These are phyloP conservation scores for Rusavskia elegans DNA, from an alignment of 495 filamentous ascomycete genomes.

Conservation along the genomic window DNA sequence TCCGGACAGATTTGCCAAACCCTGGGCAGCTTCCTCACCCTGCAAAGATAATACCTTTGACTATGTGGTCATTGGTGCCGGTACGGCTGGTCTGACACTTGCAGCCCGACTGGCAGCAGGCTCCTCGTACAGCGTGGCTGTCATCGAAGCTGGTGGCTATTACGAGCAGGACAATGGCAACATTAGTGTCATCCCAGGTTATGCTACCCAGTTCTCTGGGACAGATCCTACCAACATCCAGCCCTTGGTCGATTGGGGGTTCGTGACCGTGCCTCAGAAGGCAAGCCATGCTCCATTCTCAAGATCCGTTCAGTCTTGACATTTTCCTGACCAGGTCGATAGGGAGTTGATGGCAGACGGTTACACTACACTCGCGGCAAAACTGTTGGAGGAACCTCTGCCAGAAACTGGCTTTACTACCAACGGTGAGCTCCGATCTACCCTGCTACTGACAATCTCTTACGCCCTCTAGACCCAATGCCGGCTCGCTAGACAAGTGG, in stretches of 20 bases:
- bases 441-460: slow-evolving; percentile 3
- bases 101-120: slow-evolving; percentile 23
- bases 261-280: slow-evolving; percentile 22
- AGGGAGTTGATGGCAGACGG: slow-evolving; percentile 20
- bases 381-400: not conserved
- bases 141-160: slow-evolving; percentile 40
- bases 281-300: not conserved
- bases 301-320: not conserved
- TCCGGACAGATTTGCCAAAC: too few species aligned
- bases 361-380: slow-evolving; percentile 8
- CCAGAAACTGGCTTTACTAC: not conserved
- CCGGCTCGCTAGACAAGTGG: slow-evolving; percentile 28
- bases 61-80: slow-evolving; percentile 12
- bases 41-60: too few species aligned
- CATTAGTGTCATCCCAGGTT: slow-evolving; percentile 21
- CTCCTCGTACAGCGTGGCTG: slow-evolving; percentile 18
- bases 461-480: slow-evolving; percentile 21
- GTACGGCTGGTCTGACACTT: slow-evolving; percentile 22
- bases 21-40: too few species aligned
- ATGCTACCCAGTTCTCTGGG: slow-evolving; percentile 17
- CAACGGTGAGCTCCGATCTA: not conserved
- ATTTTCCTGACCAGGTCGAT: too few species aligned
- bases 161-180: slow-evolving; percentile 33
- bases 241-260: slow-evolving; percentile 33
- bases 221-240: slow-evolving; percentile 3